A percentile compares a stretch with the other conserved stretches of the same genome.
These are phyloP conservation scores for Lotmaria passim DNA, from an alignment of 208 protist genomes.

Conservation along the genomic window DNA sequence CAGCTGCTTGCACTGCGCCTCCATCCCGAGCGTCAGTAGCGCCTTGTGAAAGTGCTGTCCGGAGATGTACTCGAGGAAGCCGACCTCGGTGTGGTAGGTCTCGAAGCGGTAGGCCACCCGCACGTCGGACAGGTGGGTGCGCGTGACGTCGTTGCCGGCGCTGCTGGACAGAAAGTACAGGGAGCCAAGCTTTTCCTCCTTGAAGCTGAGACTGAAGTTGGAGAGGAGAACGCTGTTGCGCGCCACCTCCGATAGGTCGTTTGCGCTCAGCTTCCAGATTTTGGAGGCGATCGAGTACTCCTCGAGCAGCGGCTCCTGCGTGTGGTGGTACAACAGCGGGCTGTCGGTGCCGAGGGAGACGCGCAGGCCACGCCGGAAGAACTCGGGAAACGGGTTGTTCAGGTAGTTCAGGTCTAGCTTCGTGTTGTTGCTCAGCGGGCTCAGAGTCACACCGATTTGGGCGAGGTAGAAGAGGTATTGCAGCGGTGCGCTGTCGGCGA, in stretches of 20 bases:
- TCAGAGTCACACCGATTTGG: conserved; percentile 97
- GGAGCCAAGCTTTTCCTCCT: conserved; percentile 85
- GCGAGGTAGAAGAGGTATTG: conserved; percentile 99
- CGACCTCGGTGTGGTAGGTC: conserved; percentile 89
- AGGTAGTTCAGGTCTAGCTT: conserved; percentile 97
- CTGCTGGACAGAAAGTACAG: conserved; percentile 90
- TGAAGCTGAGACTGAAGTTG: conserved; percentile 83
- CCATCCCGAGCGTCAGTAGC: conserved; percentile 71
- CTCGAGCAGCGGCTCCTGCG: conserved; percentile 93
- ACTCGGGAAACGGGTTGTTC: conserved; percentile 95
- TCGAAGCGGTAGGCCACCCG: conserved; percentile 92
- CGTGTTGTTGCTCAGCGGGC: conserved; percentile 99
- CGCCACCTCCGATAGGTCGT: conserved; percentile 94
- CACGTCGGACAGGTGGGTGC: conserved; percentile 87
- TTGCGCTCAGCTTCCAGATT: conserved; percentile 91
- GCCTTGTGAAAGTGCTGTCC: conserved; percentile 80
- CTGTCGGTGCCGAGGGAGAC: conserved; percentile 97
- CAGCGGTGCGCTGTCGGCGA: conserved; percentile 90
- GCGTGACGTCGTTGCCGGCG: conserved; percentile 79
- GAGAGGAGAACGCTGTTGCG: conserved; percentile 89
- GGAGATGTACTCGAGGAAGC: conserved; percentile 82
- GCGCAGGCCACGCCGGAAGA: conserved; percentile 96
- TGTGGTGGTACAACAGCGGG: conserved; percentile 97
- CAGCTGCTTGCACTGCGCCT: conserved; percentile 48
- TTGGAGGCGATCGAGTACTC: conserved; percentile 94